Conservation (phyloP, 257 asterid species). For the Gardenia jasminoides region DNA sequence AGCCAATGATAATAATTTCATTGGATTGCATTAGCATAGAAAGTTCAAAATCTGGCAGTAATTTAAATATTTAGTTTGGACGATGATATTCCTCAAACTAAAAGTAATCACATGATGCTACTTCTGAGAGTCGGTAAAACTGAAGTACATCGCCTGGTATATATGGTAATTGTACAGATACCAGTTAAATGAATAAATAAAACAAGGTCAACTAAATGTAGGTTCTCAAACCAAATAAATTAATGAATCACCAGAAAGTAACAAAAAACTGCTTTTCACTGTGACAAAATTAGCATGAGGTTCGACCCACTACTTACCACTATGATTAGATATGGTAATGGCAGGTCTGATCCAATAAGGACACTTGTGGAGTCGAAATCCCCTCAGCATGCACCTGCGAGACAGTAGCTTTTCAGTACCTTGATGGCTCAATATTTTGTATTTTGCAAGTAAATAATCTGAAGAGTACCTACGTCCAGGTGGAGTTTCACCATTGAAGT, state of each 20-base stretch:
- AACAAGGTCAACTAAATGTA: not conserved
- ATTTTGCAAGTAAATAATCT: slow-evolving; percentile 32
- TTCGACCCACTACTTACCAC: slow-evolving; percentile 48
- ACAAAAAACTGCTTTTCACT: not conserved
- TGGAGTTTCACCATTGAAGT: slow-evolving; percentile 80
- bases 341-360: slow-evolving; percentile 98
- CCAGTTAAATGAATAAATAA: not conserved
- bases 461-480: slow-evolving; percentile 96
- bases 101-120: not conserved
- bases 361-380: slow-evolving; percentile 86
- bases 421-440: slow-evolving; percentile 19
- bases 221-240: not conserved
- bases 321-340: slow-evolving; percentile 81
- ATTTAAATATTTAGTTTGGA: not conserved
- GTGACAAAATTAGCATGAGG: not conserved
- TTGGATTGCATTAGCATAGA: not conserved
- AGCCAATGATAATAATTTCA: not conserved
- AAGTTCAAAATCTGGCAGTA: not conserved
- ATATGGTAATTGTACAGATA: not conserved
- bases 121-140: too few species aligned
- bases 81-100: not conserved
- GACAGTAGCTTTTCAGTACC: slow-evolving; percentile 26
- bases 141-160: not conserved
- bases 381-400: slow-evolving; percentile 96
- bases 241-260: not conserved